Conservation (phyloP, 139 green algal species). For the Picochlorum sp. region DNA sequence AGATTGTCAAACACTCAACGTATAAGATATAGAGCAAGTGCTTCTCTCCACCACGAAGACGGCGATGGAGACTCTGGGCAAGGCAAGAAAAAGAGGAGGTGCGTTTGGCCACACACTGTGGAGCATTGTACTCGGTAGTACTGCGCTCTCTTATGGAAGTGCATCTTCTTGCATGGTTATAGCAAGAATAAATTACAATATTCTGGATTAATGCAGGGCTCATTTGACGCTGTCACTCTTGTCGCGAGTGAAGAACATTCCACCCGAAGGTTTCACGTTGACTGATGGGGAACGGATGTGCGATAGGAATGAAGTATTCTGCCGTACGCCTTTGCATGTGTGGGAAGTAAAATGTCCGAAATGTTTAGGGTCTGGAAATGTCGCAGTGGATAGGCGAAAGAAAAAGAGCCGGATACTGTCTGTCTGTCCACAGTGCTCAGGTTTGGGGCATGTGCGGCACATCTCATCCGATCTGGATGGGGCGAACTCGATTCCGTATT, state of each 20-base stretch:
- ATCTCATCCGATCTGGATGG: background rate
- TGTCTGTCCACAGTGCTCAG: background rate
- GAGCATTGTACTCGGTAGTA: too few species aligned
- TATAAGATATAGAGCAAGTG: too few species aligned
- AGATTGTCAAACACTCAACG: too few species aligned
- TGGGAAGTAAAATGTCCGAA: conserved; percentile 6
- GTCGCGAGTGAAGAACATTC: background rate
- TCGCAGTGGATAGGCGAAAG: background rate
- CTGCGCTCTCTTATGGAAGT: too few species aligned
- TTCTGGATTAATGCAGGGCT: too few species aligned
- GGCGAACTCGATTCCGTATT: background rate
- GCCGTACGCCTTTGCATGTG: conserved; percentile 1
- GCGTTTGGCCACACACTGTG: too few species aligned
- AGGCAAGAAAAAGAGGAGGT: too few species aligned
- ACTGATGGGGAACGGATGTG: background rate
- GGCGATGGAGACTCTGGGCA: too few species aligned
- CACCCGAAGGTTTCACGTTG: background rate
- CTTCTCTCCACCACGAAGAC: too few species aligned
- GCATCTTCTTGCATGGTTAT: too few species aligned
- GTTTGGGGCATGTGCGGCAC: conserved; percentile 1
- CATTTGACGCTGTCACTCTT: background rate
- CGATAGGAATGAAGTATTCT: background rate
- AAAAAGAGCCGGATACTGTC: background rate
- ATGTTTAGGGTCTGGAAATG: background rate
- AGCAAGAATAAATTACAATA: too few species aligned